A percentile compares a stretch with the other conserved stretches of the same genome.
Conservation (phyloP, 371 early-diverging fungal genomes). For the Mortierella sp. region DNA sequence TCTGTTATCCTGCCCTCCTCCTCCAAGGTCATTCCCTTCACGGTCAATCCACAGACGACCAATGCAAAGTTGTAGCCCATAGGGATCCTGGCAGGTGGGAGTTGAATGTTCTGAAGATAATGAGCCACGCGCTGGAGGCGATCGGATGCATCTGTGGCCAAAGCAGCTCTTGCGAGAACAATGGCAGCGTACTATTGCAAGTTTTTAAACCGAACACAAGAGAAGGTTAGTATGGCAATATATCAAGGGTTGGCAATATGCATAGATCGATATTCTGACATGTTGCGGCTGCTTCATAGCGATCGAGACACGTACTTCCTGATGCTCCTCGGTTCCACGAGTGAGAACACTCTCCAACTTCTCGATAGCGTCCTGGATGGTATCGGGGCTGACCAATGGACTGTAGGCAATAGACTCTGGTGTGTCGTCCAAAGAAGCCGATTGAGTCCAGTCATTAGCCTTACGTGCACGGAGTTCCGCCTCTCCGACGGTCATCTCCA, state of each 20-base stretch:
- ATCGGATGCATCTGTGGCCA: constrained; percentile 48
- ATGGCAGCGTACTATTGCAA: constrained; percentile 45
- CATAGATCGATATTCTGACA: background rate
- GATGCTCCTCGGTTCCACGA: constrained; percentile 43
- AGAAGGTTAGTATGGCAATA: background rate
- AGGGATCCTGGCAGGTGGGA: constrained; percentile 48
- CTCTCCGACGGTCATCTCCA: constrained; percentile 47
- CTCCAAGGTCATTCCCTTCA: constrained; percentile 74
- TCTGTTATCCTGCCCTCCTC: constrained; percentile 60
- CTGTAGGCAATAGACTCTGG: constrained; percentile 31
- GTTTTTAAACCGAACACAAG: background rate
- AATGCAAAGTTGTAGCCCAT: constrained; percentile 70
- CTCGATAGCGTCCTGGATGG: constrained; percentile 39
- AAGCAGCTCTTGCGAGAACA: constrained; percentile 46
- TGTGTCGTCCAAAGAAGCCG: constrained; percentile 38
- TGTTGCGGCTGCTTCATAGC: background rate
- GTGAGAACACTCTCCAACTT: constrained; percentile 40
- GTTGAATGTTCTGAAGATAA: constrained; percentile 49
- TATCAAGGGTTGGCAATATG: background rate
- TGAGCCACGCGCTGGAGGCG: constrained; percentile 51
- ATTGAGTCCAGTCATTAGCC: constrained; percentile 28
- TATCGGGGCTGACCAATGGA: constrained; percentile 26
- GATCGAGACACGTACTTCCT: constrained; percentile 32
- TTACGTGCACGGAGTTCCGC: constrained; percentile 29
- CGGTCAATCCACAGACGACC: constrained; percentile 64